phyloP scores from a whole-genome alignment of 306 rosid genomes.

The Vigna unguiculata region DNA sequence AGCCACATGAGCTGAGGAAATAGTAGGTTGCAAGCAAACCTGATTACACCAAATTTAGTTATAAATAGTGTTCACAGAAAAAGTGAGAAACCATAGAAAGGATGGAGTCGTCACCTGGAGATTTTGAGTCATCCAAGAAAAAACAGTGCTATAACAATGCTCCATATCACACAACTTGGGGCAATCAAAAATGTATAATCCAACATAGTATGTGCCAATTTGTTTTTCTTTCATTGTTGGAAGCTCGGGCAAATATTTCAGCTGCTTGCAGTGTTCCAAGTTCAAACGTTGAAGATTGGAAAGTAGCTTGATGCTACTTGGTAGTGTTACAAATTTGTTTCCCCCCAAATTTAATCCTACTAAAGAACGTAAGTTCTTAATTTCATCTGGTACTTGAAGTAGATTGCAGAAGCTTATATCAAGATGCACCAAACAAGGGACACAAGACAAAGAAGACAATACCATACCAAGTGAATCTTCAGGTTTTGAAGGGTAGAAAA shows the following conservation, averaged over 20 bases:
- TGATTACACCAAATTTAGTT: no score
- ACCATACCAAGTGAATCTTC: neutral
- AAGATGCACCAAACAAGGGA: neutral
- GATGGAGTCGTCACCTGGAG: no score
- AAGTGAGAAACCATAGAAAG: no score
- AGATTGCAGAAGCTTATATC: conserved; percentile 1
- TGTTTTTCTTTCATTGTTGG: neutral
- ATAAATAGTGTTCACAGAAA: no score
- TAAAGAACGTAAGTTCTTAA: neutral
- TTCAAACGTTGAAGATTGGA: neutral
- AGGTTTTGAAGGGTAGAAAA: neutral
- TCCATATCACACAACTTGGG: no score
- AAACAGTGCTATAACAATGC: no score
- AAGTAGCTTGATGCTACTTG: neutral
- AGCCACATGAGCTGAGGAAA: fast-evolving
- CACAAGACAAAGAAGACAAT: neutral
- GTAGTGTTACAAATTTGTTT: neutral
- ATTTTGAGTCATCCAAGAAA: no score
- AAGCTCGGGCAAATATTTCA: neutral
- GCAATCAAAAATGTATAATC: no score
- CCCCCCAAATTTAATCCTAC: no score
- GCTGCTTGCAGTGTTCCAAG: no score
- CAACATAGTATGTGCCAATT: fast-evolving
- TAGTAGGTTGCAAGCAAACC: neutral
- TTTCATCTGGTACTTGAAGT: neutral